A percentile compares a stretch with the other conserved stretches of the same genome.
Conservation (phyloP, 306 rosid species). For the Carpinus fangiana region DNA sequence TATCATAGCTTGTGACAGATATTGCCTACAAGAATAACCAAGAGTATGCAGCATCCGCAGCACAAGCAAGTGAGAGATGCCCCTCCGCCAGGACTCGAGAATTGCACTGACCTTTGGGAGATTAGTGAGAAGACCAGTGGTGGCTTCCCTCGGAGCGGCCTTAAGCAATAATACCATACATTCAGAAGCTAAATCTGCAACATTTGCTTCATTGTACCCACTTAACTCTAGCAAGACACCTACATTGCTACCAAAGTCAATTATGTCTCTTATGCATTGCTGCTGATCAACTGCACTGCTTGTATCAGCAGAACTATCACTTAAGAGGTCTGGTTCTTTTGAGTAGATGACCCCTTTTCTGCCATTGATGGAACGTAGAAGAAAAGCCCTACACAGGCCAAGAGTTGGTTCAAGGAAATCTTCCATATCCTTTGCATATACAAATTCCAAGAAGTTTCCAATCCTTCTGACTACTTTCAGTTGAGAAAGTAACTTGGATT, state of each 20-base stretch:
- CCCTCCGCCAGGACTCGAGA: conserved; percentile 73
- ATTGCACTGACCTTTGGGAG: conserved; percentile 70
- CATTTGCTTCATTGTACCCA: conserved; percentile 46
- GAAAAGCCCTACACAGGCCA: conserved; percentile 88
- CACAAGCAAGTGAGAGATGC: conserved; percentile 51
- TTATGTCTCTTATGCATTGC: conserved; percentile 77
- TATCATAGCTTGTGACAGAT: conserved; percentile 81
- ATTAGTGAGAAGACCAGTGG: conserved; percentile 80
- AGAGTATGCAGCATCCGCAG: conserved; percentile 73
- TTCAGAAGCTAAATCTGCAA: conserved; percentile 81
- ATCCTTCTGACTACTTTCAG: conserved; percentile 87
- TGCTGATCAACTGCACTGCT: conserved; percentile 61
- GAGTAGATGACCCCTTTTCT: conserved; percentile 58
- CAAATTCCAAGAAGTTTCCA: conserved; percentile 84
- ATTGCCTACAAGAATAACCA: conserved; percentile 88
- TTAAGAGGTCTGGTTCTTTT: conserved; percentile 66
- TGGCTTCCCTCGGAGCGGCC: conserved; percentile 97
- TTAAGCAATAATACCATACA: conserved; percentile 70
- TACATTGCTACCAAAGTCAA: conserved; percentile 78
- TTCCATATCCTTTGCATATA: conserved; percentile 84
- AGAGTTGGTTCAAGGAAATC: conserved; percentile 91
- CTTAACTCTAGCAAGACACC: conserved; percentile 78
- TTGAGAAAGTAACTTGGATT: conserved; percentile 87
- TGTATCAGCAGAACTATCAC: conserved; percentile 49
- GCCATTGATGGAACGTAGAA: conserved; percentile 65